These are phyloP conservation scores for Fonsecaea multimorphosa DNA, from an alignment of 2,329 filamentous ascomycete genomes.

Conservation along the genomic window DNA sequence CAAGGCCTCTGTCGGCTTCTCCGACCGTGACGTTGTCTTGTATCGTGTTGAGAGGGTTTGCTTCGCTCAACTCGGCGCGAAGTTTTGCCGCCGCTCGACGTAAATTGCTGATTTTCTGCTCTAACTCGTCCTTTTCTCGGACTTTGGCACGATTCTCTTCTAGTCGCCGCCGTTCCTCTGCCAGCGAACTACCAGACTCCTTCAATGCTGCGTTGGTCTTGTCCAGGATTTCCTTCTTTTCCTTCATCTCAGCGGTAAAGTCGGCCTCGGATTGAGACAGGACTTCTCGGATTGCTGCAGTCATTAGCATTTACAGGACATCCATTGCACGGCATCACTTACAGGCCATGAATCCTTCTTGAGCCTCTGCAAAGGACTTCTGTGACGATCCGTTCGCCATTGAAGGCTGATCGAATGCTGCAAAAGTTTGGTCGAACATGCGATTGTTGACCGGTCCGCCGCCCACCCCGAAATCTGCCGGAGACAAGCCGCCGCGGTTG, in stretches of 20 bases:
- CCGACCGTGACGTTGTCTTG: slow-evolving; percentile 50
- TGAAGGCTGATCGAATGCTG: slow-evolving; percentile 36
- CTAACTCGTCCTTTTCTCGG: slow-evolving; percentile 67
- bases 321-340: slow-evolving; percentile 33
- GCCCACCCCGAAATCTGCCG: slow-evolving; percentile 90
- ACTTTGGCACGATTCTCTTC: slow-evolving; percentile 72
- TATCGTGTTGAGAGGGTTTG: slow-evolving; percentile 45
- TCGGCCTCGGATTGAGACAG: slow-evolving; percentile 78
- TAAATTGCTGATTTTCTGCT: slow-evolving; percentile 77
- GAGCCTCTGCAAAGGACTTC: slow-evolving; percentile 52
- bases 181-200: slow-evolving; percentile 77
- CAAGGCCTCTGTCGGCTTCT: slow-evolving; percentile 54
- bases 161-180: slow-evolving; percentile 75
- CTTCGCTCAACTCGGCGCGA: slow-evolving; percentile 57
- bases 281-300: slow-evolving; percentile 77
- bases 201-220: slow-evolving; percentile 80
- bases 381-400: slow-evolving; percentile 47
- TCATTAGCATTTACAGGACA: slow-evolving; percentile 45
- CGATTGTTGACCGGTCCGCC: slow-evolving; percentile 63
- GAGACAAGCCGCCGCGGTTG: slow-evolving; percentile 85
- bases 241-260: slow-evolving; percentile 79
- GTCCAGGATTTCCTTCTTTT: slow-evolving; percentile 84
- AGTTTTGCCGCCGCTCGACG: slow-evolving; percentile 75
- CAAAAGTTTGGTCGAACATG: slow-evolving; percentile 47
- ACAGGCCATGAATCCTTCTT: slow-evolving; percentile 55